Percentiles rank a stretch among this genome's conserved stretches.
Conservation (phyloP, 2,329 filamentous ascomycete genomes). For the Ophiostoma piceae region DNA sequence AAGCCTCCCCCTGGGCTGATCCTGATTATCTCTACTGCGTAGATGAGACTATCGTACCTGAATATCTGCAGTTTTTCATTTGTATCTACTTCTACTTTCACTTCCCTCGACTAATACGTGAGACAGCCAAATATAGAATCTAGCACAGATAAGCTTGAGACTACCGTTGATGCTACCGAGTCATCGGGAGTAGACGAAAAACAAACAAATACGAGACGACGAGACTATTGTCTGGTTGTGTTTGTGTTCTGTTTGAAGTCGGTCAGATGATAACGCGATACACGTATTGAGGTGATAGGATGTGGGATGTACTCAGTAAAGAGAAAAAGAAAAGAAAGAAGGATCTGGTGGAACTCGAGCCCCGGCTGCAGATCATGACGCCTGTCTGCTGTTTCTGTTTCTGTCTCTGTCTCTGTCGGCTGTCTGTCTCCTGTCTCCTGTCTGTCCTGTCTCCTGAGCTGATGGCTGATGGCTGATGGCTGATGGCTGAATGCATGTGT, state of each 20-base stretch:
- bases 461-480: not conserved
- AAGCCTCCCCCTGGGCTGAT: not conserved
- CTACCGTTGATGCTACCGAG: not conserved
- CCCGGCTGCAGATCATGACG: conserved; percentile 20
- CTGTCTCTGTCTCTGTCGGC: not conserved
- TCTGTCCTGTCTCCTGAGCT: not conserved
- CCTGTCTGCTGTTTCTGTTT: not conserved
- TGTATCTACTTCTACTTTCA: no score
- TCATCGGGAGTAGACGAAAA: conserved; percentile 12
- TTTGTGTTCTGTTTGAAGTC: no score
- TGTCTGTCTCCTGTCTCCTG: not conserved
- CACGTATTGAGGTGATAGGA: not conserved
- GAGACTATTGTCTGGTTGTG: not conserved
- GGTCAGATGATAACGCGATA: not conserved
- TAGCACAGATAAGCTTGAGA: not conserved
- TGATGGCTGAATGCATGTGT: not conserved
- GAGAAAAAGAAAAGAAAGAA: not conserved
- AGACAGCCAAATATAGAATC: not conserved
- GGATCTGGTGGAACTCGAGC: conserved; percentile 23
- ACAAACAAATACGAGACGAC: conserved; percentile 17
- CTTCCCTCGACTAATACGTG: not conserved
- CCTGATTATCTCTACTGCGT: not conserved
- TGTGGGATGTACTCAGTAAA: not conserved
- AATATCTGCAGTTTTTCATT: not conserved
- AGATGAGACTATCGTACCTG: not conserved